Percentiles rank a stretch among this genome's conserved stretches.
These are phyloP conservation scores for rapeseed (Brassica napus) DNA, from an alignment of 345 rosid genomes.

Conservation along the genomic window DNA sequence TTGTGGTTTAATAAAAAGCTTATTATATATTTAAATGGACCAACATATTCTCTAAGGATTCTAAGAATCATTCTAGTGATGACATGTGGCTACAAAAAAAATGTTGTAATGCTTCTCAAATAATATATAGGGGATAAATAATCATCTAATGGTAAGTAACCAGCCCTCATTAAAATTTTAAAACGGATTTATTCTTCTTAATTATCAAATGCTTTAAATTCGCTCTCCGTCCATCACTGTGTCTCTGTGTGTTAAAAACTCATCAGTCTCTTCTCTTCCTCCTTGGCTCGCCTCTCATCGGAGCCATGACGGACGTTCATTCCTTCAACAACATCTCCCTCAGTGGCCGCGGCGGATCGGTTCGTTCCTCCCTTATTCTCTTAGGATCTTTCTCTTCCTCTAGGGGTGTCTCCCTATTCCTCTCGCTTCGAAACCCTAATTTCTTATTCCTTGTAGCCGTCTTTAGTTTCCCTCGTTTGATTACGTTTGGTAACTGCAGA, in stretches of 20 bases:
- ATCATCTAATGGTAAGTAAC: no score
- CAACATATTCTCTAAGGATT: no score
- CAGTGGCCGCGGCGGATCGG: conserved; percentile 88
- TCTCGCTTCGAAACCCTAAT: conserved; percentile 28
- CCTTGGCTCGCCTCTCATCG: conserved; percentile 3
- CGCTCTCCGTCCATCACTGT: neutral
- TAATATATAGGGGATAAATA: no score
- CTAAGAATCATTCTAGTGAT: no score
- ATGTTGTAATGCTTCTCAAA: no score
- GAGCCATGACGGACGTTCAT: conserved; percentile 73
- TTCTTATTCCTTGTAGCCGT: no score
- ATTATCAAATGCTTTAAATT: neutral
- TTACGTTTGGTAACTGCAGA: conserved; percentile 47
- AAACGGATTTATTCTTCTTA: neutral
- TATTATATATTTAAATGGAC: no score
- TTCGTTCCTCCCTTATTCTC: conserved; percentile 17
- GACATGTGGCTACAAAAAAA: no score
- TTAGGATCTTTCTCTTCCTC: neutral
- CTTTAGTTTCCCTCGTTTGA: neutral
- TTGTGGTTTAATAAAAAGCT: no score
- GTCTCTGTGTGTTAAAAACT: neutral
- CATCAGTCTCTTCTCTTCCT: neutral
- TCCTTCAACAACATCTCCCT: conserved; percentile 78
- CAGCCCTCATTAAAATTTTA: no score
- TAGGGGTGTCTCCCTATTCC: neutral